A percentile compares a stretch with the other conserved stretches of the same genome.
Evolutionary conservation across 2,329 filamentous ascomycete genomes (phyloP).

Genomic region (Grosmannia penicillata): DNA sequence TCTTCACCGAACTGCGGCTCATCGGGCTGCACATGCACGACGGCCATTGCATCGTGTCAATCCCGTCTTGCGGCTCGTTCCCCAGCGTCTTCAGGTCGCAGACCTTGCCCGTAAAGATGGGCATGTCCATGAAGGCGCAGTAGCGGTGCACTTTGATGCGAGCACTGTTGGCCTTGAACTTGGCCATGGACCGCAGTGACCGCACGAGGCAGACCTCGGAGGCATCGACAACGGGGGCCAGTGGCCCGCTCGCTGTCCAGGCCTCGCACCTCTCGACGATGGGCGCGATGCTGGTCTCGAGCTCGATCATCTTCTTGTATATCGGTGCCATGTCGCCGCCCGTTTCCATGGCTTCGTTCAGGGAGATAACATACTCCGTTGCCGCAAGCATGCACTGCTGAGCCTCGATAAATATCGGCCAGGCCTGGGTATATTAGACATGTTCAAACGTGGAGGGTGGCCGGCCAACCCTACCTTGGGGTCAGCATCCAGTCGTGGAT

Average conservation of each 20-base stretch:
- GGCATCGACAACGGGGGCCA: slow-evolving; percentile 20
- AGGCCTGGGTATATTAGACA: slow-evolving; percentile 21
- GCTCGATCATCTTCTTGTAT: slow-evolving; percentile 24
- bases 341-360: slow-evolving; percentile 25
- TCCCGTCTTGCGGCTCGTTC: slow-evolving; percentile 12
- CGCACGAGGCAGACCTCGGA: slow-evolving; percentile 26
- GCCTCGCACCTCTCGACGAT: slow-evolving; percentile 20
- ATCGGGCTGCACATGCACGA: slow-evolving; percentile 19
- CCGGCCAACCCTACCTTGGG: slow-evolving; percentile 19
- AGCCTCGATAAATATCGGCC: slow-evolving; percentile 26
- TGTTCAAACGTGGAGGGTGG: background rate
- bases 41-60: slow-evolving; percentile 18
- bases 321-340: slow-evolving; percentile 23
- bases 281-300: slow-evolving; percentile 23
- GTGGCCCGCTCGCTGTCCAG: slow-evolving; percentile 18
- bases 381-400: slow-evolving; percentile 31
- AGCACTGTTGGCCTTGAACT: slow-evolving; percentile 36
- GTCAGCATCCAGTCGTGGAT: slow-evolving; percentile 25
- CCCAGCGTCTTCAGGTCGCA: slow-evolving; percentile 27
- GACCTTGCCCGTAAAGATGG: slow-evolving; percentile 31
- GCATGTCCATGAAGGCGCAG: slow-evolving; percentile 33
- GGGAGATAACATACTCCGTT: slow-evolving; percentile 31
- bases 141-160: slow-evolving; percentile 37
- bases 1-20: slow-evolving; percentile 5
- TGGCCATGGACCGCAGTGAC: slow-evolving; percentile 29